These are phyloP conservation scores for Pinus albicaulis DNA, from an alignment of 75 land plant genomes.

Conservation along the genomic window DNA sequence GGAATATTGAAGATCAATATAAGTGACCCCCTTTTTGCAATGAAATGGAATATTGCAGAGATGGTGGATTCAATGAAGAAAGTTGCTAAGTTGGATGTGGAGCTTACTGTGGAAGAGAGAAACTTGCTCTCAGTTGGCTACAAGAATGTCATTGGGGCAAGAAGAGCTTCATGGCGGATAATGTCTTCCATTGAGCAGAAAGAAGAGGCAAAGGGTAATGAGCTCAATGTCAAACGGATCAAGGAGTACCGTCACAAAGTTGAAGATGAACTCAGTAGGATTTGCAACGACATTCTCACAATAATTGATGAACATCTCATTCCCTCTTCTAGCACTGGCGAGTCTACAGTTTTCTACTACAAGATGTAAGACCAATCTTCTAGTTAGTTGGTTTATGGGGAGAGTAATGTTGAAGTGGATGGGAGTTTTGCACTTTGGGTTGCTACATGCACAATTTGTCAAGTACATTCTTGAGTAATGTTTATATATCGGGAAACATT, in stretches of 20 bases:
- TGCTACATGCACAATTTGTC: neutral
- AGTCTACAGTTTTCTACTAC: slow-evolving; percentile 89
- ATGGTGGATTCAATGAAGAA: slow-evolving; percentile 84
- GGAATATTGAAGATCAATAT: no score
- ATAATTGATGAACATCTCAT: slow-evolving; percentile 85
- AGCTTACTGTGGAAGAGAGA: slow-evolving; percentile 76
- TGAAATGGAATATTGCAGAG: slow-evolving; percentile 24
- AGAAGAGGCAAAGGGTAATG: slow-evolving; percentile 91
- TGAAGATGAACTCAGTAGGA: slow-evolving; percentile 82
- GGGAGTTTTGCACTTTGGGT: neutral
- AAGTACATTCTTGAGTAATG: neutral
- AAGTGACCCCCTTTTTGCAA: neutral
- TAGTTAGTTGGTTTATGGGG: neutral
- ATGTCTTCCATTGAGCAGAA: slow-evolving; percentile 89
- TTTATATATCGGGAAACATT: neutral
- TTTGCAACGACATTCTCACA: slow-evolving; percentile 75
- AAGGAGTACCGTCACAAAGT: slow-evolving; percentile 80
- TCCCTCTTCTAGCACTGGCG: slow-evolving; percentile 75
- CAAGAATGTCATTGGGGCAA: slow-evolving; percentile 78
- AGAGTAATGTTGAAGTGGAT: neutral
- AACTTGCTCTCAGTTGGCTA: slow-evolving; percentile 76
- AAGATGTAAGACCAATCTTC: slow-evolving; percentile 64
- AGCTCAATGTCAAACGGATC: slow-evolving; percentile 79
- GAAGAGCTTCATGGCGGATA: slow-evolving; percentile 83
- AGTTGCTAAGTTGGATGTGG: slow-evolving; percentile 66